These are phyloP conservation scores for Hericium rajendrae DNA, from an alignment of 768 basidiomycete genomes.

Conservation along the genomic window DNA sequence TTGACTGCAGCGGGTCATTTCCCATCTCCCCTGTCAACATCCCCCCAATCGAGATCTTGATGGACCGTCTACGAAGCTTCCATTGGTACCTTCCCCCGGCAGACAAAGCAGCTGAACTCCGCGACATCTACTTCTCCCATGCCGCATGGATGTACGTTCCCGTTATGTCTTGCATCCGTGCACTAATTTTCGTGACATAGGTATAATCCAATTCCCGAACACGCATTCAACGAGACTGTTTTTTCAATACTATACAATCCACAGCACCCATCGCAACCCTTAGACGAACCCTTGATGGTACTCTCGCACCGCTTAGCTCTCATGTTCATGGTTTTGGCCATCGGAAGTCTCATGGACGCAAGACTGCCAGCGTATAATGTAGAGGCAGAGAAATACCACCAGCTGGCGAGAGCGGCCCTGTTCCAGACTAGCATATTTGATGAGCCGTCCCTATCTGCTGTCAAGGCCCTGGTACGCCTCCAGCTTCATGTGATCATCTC, in stretches of 20 bases:
- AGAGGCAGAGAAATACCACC: conserved; percentile 51
- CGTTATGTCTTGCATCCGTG: conserved; percentile 35
- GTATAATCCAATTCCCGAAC: conserved; percentile 54
- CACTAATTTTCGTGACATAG: conserved; percentile 23
- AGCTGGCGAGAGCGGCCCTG: conserved; percentile 49
- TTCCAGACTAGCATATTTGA: conserved; percentile 55
- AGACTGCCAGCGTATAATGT: conserved; percentile 40
- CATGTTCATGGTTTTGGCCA: conserved; percentile 51
- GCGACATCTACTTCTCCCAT: conserved; percentile 51
- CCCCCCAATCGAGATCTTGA: conserved; percentile 27
- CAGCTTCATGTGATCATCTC: conserved; percentile 1
- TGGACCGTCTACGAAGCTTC: conserved; percentile 43
- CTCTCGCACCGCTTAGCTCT: conserved; percentile 48
- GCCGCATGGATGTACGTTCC: conserved; percentile 61
- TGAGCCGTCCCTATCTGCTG: conserved; percentile 50
- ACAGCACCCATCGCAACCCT: conserved; percentile 33
- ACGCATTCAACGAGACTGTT: conserved; percentile 42
- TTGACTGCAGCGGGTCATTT: conserved; percentile 55
- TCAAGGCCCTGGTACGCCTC: conserved; percentile 52
- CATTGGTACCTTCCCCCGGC: conserved; percentile 62
- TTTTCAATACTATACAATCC: conserved; percentile 43
- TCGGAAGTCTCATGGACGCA: conserved; percentile 55
- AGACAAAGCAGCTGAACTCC: conserved; percentile 47
- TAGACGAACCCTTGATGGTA: conserved; percentile 28
- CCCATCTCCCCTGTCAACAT: conserved; percentile 41